Evolutionary conservation across 176 grass and related monocot species (phyloP), one percentile per base, ranked within the genome.

Genomic region (Oryza brachyantha): DNA sequence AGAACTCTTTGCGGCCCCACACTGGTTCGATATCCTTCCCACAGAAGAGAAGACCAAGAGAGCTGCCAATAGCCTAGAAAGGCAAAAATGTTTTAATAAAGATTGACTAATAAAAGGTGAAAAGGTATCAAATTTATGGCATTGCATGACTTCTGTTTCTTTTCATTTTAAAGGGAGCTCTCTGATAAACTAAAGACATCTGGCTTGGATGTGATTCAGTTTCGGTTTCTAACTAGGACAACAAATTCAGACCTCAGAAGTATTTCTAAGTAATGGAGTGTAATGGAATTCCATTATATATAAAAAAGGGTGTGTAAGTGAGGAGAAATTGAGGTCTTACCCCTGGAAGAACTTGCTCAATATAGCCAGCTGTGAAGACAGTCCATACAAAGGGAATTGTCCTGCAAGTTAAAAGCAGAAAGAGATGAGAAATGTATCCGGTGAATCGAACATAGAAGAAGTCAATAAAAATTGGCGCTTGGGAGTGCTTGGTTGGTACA

Each of bases 381-480:
- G 92, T 99, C 96, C 96, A 99, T 16, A 91, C 90, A 62, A 93
- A 99, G 32, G 96, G 96, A 80, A 99, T 99, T 64, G 96, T 96
- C 84, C 96, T 99, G 81, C 50, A 79, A 78, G 50, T 31, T 39
- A 14, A 46, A 46, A 46, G 28, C 29, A 39, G 1, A 40, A 29
- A 8, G 14, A 22, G 13, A 55, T 74, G 25, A 74, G 62, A 66
- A 61, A 87, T 35, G 13, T 13, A 65, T 24, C 40, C 43, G 14
- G 14, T 14, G 5, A 4, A 66, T 66, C 31, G 8, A 66, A 10
- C 28, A 35, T 9, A 17, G 32, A 2, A 2, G 8, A 14, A 63
- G 13, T 5, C 17, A 50, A 7, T 36, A n/a, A 66, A 66, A 22
- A 5, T 13, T 22, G 19, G 35, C 38, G 64, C 64, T 66, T 66